A percentile compares a stretch with the other conserved stretches of the same genome.
Conservation (phyloP, 2,329 filamentous ascomycete genomes). For the Alternaria atra region DNA sequence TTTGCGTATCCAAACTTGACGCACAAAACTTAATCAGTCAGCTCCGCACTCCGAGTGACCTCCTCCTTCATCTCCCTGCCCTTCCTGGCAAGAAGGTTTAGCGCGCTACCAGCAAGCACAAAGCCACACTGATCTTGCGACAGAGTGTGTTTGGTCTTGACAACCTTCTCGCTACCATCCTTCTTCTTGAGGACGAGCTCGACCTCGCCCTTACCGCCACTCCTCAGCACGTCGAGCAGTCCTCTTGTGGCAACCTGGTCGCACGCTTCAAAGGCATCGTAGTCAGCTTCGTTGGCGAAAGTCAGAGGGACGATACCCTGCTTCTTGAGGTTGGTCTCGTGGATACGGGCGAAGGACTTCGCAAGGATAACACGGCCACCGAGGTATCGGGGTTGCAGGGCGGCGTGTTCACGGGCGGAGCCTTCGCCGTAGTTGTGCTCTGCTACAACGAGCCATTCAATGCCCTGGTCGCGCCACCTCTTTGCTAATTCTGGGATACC, state of each 20-base stretch:
- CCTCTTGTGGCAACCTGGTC: constrained; percentile 86
- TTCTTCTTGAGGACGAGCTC: constrained; percentile 64
- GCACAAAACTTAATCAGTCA: constrained; percentile 44
- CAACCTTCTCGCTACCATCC: constrained; percentile 69
- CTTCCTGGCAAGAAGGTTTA: constrained; percentile 85
- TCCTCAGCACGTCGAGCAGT: constrained; percentile 80
- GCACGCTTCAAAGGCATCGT: constrained; percentile 81
- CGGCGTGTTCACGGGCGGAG: constrained; percentile 87
- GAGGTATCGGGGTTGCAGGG: constrained; percentile 88
- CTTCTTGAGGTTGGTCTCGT: constrained; percentile 97
- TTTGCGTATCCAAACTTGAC: background rate
- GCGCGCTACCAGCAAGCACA: constrained; percentile 89
- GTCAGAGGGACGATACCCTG: constrained; percentile 96
- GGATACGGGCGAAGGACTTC: constrained; percentile 90
- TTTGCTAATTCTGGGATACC: constrained; percentile 89
- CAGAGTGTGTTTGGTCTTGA: constrained; percentile 87
- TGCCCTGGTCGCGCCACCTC: constrained; percentile 78
- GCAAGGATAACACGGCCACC: constrained; percentile 83
- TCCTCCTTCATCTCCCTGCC: constrained; percentile 47
- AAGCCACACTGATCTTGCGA: constrained; percentile 91
- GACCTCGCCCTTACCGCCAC: constrained; percentile 80
- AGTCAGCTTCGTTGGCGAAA: constrained; percentile 87
- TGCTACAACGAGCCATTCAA: constrained; percentile 91
- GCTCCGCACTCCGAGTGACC: constrained; percentile 48
- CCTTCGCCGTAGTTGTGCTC: constrained; percentile 98